Base-by-base conservation (phyloP, 345 rosid genomes). In the Dipteronia sinensis region DNA sequence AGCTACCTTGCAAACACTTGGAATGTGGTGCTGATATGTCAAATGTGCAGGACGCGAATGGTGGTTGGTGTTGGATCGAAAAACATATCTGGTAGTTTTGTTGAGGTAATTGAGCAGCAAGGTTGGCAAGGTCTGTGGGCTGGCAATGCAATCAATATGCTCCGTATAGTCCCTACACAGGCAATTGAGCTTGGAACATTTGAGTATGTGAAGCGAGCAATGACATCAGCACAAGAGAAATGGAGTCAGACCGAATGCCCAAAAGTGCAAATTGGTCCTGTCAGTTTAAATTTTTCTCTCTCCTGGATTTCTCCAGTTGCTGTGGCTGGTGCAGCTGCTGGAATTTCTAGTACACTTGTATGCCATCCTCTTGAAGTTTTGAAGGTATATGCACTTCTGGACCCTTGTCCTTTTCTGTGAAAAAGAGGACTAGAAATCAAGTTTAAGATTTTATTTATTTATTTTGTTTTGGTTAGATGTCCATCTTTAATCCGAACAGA, bases 111-210 rank as follows among this genome's bases (percentile, higher is more conserved):
- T 66, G 94, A 97, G 83, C 89, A 90, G 81, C 98, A 91, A 86
- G 99, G 99, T 42, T 93, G 98, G 98, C 91, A 81, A 78, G 99
- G 99, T 69, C 91, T 97, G 64, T 94, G 98, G 99, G 97, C 99
- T 75, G 99, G 99, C 65, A 97, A 97, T 51, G 89, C 90, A 67
- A 93, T 97, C 83, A 97, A 93, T 76, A 93, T 90, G 94, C 84
- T 97, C 56, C 95, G 99, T 4, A 97, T 97, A 62, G 65, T 94
- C 77, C 99, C 99, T 22, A 97, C 99, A 1, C 99, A 94, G 83
- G 98, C 99, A 16, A 94, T 94, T 77, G 99, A 97, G 90, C 87
- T 94, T 56, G 95, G 92, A 42, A 97, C 98, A 3, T 97, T 97
- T 65, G 99, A 97, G 86, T 89, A 79, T 69, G 96, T 94, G 10